Base-by-base conservation (phyloP, 2,329 filamentous ascomycete species). In the Arthrinium phaeospermum region DNA sequence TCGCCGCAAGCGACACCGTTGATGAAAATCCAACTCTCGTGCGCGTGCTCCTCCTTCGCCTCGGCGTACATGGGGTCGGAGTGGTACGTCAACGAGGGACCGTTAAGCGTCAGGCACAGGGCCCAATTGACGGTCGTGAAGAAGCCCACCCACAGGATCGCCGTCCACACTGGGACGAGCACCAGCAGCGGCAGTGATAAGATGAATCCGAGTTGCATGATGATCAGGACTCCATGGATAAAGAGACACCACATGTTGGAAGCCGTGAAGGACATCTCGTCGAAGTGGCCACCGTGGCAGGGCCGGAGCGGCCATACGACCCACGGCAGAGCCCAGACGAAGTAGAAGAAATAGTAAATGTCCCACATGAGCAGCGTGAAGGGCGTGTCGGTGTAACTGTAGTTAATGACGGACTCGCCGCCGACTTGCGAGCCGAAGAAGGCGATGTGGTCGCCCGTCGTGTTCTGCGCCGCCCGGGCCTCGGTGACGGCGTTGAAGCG, bases 1-100 rank as follows among this genome's bases (percentile, higher is more conserved):
- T 89, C 83, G 3, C 88, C 88, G 46, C 87, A 87, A 13, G 87
- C 89, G 41, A 95, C 90, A 0, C 93, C 93, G 77, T 95, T 95
- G 70, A 95, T 81, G 78, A 93, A 95, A n/a, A 95, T 86, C 93
- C 93, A 96, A 77, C 91, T 88, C 82, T 95, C 93, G 70, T 90
- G 85, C 14, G 84, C 83, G 79, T 90, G 86, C 74, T 89, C 85
- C 0, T 85, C 84, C 24, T 81, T 80, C 1, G 81, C 81, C 22
- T 85, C 80, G 1, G 90, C 85, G 74, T 88, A 90, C 71, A 87
- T 83, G 2, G 86, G 82, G 57, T 89, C 85, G 1, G 90, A 90
- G 24, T 81, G 80, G 75, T 87, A 90, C 3, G 84, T 83, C 69
- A 85, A 82, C 4, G 82, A 78, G 8, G 76, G 79, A n/a, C 89